These are phyloP conservation scores for Hyphopichia burtonii DNA, from an alignment of 1,139 yeast genomes.

Conservation along the genomic window DNA sequence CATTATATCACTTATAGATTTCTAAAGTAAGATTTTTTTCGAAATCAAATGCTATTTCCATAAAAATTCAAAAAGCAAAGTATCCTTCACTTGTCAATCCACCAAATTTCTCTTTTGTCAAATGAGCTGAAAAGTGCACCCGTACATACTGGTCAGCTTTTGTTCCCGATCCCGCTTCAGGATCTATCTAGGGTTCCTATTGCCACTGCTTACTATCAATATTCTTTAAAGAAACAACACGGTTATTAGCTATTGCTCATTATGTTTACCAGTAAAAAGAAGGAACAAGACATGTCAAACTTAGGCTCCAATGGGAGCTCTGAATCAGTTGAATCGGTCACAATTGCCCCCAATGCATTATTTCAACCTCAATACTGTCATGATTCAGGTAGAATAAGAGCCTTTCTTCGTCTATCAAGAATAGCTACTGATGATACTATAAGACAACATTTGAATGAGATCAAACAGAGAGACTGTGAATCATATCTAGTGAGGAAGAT, in stretches of 20 bases:
- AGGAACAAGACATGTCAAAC: background rate
- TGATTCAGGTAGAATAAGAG: conserved; percentile 33
- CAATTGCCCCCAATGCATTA: conserved; percentile 7
- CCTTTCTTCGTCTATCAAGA: conserved; percentile 39
- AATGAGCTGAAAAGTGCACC: too few relatives aligned
- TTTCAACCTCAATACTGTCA: conserved; percentile 31
- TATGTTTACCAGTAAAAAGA: background rate
- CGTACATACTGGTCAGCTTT: too few relatives aligned
- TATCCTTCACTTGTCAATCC: too few relatives aligned
- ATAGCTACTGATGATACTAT: conserved; percentile 41
- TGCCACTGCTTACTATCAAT: too few relatives aligned
- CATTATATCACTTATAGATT: background rate
- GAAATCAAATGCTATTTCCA: too few relatives aligned
- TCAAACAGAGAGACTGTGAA: conserved; percentile 23
- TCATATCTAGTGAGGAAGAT: conserved; percentile 26
- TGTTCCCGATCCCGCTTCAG: too few relatives aligned
- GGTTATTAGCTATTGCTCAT: background rate
- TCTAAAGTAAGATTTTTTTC: too few relatives aligned
- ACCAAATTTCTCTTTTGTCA: too few relatives aligned
- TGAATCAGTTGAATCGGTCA: background rate
- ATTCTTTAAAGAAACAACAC: too few relatives aligned
- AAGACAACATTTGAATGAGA: conserved; percentile 37
- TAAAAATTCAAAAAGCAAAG: too few relatives aligned
- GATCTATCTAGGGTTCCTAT: too few relatives aligned
- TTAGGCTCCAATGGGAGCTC: background rate